A percentile compares a stretch with the other conserved stretches of the same genome.
These are phyloP conservation scores for Lodderomyces theae DNA, from an alignment of 1,139 yeast genomes.

Conservation along the genomic window DNA sequence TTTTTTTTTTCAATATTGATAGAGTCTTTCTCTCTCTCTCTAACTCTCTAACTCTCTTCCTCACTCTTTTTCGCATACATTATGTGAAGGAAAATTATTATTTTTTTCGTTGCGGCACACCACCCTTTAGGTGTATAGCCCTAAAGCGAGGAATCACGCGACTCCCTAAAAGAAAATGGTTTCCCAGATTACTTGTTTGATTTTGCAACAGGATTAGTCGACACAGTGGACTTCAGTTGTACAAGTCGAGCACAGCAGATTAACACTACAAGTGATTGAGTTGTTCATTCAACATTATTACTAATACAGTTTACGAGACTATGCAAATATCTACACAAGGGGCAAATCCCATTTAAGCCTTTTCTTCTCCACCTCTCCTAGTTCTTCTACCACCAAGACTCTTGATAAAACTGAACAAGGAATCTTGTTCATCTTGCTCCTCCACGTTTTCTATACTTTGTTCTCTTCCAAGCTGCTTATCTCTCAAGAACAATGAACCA, in stretches of 20 bases:
- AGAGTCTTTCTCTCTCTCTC: neutral
- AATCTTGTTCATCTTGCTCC: conserved; percentile 11
- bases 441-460: conserved; percentile 20
- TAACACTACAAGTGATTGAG: neutral
- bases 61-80: neutral
- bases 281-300: neutral
- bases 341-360: neutral
- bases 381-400: conserved; percentile 6
- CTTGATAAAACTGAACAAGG: conserved; percentile 7
- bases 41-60: no score
- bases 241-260: no score
- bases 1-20: conserved; percentile 4
- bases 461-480: conserved; percentile 27
- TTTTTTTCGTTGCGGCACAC: neutral
- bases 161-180: neutral
- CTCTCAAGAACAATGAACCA: conserved; percentile 32
- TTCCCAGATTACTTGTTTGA: no score
- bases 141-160: neutral
- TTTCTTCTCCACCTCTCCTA: neutral
- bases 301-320: neutral
- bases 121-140: neutral
- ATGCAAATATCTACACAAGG: neutral
- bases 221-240: no score
- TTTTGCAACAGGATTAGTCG: no score
- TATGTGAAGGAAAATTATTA: neutral